A percentile compares a stretch with the other conserved stretches of the same genome.
Evolutionary conservation across 2,329 filamentous ascomycete species (phyloP).

Genomic region (Colletotrichum sublineola): DNA sequence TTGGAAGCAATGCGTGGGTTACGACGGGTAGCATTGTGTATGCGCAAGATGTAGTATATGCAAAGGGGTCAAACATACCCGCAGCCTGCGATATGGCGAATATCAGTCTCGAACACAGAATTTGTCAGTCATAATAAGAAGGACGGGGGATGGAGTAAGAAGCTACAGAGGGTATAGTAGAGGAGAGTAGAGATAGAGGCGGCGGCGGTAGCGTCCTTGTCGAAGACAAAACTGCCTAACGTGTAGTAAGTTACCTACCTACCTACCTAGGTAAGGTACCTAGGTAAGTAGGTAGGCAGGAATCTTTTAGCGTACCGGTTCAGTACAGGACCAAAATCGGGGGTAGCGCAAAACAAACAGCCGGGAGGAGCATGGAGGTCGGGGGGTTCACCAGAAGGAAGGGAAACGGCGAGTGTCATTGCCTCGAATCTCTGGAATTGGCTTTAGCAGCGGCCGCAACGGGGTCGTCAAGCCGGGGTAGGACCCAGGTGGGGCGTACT

Average conservation of each 20-base stretch:
- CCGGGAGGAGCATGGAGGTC: constrained; percentile 20
- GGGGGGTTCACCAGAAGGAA: constrained; percentile 23
- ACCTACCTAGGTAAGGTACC: too few relatives aligned
- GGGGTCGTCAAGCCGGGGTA: constrained; percentile 25
- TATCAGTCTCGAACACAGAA: neutral
- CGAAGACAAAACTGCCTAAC: neutral
- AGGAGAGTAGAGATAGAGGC: neutral
- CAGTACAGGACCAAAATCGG: neutral
- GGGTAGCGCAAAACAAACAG: neutral
- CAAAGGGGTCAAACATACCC: neutral
- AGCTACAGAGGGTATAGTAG: neutral
- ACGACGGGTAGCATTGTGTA: neutral
- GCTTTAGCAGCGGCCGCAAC: constrained; percentile 20
- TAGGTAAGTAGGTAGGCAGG: too few relatives aligned
- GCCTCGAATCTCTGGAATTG: constrained; percentile 22
- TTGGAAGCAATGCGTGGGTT: neutral
- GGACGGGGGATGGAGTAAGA: neutral
- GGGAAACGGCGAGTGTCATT: constrained; percentile 31
- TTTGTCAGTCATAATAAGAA: constrained; percentile 7
- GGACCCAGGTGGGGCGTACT: constrained; percentile 8
- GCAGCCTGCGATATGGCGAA: neutral
- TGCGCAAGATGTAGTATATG: neutral
- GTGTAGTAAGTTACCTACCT: too few relatives aligned
- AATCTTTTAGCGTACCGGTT: neutral
- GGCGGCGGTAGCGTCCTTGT: neutral